Base-by-base conservation (phyloP, 2,329 filamentous ascomycete species). In the Diaporthe australafricana region DNA sequence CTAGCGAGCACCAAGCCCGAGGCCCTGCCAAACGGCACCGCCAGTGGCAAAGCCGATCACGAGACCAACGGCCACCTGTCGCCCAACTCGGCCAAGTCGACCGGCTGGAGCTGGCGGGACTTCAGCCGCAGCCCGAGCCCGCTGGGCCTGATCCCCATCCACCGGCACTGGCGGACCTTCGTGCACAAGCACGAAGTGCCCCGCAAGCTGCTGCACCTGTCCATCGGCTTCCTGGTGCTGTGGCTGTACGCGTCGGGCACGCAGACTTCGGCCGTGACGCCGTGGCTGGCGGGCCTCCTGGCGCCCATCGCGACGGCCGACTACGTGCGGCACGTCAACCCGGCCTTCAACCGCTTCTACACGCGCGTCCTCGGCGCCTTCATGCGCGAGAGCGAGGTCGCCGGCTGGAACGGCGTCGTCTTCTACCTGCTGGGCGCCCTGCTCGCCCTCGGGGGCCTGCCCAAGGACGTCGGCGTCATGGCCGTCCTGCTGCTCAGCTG, bases 141-240 rank as follows among this genome's bases (percentile, higher is more conserved):
- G 12, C 88, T 98, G 5, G 96, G 96, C 11, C 87, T 98, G 62
- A 99, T 99, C 73, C 96, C 96, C 2, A 96, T 99, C 77, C 96
- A 99, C 82, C 88, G 94, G 73, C 93, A 96, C 80, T 99, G 96
- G 89, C 90, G 94, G 77, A 93, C 89, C 35, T 95, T 99, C 79
- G 94, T 98, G 74, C 96, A 99, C 87, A 95, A 94, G 78, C 96
- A 99, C 83, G 96, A 99, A 84, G 95, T 99, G 68, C 96, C 96
- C 12, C 92, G 96, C 77, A 99, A 99, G 83, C 86, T 91, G 50
- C 87, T 99, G 47, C 96, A 99, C 81, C 94, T 98, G 71, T 98
- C 95, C 60, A 99, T 99, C 79, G 96, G 96, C 69, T 98, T 98
- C 84, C 87, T 98, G 73, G 94, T 96, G 25, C 88, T 98, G 56